Evolutionary conservation across 202 grass and related monocot genomes (phyloP).

Genomic region (Eragrostis tef): DNA sequence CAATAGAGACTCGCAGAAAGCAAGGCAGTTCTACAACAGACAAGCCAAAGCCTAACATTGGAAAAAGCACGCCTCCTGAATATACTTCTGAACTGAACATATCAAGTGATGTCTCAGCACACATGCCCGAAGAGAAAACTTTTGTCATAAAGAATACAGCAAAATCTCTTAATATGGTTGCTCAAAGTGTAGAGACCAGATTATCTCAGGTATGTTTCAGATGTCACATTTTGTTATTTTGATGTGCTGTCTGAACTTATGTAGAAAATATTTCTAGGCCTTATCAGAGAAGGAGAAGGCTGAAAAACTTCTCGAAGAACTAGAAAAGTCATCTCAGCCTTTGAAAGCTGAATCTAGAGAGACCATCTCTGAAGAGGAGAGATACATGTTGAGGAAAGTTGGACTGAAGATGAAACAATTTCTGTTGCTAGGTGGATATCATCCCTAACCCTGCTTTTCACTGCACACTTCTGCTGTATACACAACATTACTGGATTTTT

Average conservation of each 20-base stretch:
- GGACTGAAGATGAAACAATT: slow-evolving; percentile 89
- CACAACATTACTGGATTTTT: not conserved
- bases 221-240: slow-evolving; percentile 25
- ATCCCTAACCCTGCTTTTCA: slow-evolving; percentile 30
- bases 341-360: slow-evolving; percentile 64
- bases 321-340: slow-evolving; percentile 62
- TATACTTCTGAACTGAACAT: slow-evolving; percentile 49
- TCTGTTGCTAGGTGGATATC: slow-evolving; percentile 72
- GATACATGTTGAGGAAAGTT: slow-evolving; percentile 87
- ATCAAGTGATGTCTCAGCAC: slow-evolving; percentile 18
- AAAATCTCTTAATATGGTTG: slow-evolving; percentile 40
- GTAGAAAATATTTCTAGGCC: slow-evolving; percentile 55
- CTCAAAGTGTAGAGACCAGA: slow-evolving; percentile 56
- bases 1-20: slow-evolving; percentile 82
- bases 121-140: slow-evolving; percentile 35
- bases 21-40: slow-evolving; percentile 38
- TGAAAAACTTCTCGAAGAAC: slow-evolving; percentile 72
- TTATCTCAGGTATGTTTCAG: slow-evolving; percentile 63
- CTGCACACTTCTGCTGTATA: slow-evolving; percentile 16
- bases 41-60: slow-evolving; percentile 44
- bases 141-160: slow-evolving; percentile 32
- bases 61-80: slow-evolving; percentile 39
- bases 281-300: slow-evolving; percentile 71
- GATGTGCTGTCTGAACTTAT: slow-evolving; percentile 17
- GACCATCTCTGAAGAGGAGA: slow-evolving; percentile 78